Evolutionary conservation across 2,329 filamentous ascomycete species (phyloP).

Genomic region (Hyphodiscus sp.): DNA sequence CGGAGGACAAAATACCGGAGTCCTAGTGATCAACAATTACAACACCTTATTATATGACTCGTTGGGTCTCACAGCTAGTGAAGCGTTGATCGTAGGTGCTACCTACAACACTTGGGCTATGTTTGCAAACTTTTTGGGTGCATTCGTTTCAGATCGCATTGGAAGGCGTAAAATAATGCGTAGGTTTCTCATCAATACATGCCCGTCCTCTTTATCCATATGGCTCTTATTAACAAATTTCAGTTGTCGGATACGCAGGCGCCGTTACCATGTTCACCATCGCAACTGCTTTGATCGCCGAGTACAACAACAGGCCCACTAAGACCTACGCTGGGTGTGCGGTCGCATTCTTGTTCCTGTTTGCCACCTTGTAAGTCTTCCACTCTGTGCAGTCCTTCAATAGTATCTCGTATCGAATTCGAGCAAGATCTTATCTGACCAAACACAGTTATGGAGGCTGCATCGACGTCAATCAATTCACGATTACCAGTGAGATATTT

Average conservation of each 20-base stretch:
- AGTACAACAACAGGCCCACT: constrained; percentile 2
- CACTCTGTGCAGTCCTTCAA: background rate
- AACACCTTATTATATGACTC: constrained; percentile 11
- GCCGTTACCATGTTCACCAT: constrained; percentile 6
- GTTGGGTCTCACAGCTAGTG: constrained; percentile 5
- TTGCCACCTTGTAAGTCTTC: constrained; percentile 7
- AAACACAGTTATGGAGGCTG: constrained; percentile 5
- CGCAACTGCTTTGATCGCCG: constrained; percentile 9
- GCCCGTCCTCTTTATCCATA: too few species aligned
- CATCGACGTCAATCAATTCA: constrained; percentile 12
- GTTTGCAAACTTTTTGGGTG: constrained; percentile 8
- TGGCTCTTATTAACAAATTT: background rate
- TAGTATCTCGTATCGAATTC: background rate
- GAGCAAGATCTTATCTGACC: background rate
- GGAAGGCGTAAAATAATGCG: constrained; percentile 7
- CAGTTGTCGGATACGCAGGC: constrained; percentile 8
- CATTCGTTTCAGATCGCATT: constrained; percentile 7
- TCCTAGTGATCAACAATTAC: constrained; percentile 12
- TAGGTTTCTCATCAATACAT: background rate
- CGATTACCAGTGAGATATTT: constrained; percentile 7
- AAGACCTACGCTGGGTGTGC: constrained; percentile 5
- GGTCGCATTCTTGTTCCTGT: constrained; percentile 11
- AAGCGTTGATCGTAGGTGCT: constrained; percentile 9
- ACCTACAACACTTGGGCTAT: constrained; percentile 11
- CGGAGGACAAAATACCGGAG: constrained; percentile 9